A percentile compares a stretch with the other conserved stretches of the same genome.
phyloP scores from a whole-genome alignment of 805 yeast species.

The Monosporozyma solicola region DNA sequence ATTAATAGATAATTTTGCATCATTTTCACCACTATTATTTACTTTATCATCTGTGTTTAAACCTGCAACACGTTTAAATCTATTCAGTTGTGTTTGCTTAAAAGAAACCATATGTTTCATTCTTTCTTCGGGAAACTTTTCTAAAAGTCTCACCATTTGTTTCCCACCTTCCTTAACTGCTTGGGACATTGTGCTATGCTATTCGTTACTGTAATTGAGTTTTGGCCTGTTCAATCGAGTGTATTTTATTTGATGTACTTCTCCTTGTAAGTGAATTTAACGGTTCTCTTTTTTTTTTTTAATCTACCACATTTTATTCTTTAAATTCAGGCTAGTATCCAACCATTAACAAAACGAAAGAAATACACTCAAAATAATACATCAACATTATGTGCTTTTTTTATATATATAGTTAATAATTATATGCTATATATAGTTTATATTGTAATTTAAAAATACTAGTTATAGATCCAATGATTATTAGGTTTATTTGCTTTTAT shows the following conservation, averaged over 20 bases:
- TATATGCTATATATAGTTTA: background rate
- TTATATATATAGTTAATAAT: background rate
- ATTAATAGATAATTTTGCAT: slow-evolving; percentile 33
- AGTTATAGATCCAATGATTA: background rate
- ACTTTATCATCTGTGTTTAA: slow-evolving; percentile 22
- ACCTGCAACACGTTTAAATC: slow-evolving; percentile 46
- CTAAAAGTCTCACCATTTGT: slow-evolving; percentile 48
- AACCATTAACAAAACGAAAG: background rate
- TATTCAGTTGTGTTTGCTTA: slow-evolving; percentile 54
- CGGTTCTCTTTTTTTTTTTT: background rate
- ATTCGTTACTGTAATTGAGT: background rate
- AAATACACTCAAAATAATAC: background rate
- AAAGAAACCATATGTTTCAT: slow-evolving; percentile 62
- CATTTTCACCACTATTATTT: slow-evolving; percentile 30
- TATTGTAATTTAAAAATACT: background rate
- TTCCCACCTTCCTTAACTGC: slow-evolving; percentile 43
- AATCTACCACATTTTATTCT: background rate
- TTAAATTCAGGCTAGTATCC: background rate
- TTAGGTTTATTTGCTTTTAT: background rate
- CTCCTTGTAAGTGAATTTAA: background rate
- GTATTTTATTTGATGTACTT: background rate
- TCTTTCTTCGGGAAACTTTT: slow-evolving; percentile 59
- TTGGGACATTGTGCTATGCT: slow-evolving; percentile 8
- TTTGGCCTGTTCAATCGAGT: background rate
- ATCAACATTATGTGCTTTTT: background rate